These are phyloP conservation scores for Dacryopinax primogenitus DNA, from an alignment of 768 basidiomycete species.

Conservation along the genomic window DNA sequence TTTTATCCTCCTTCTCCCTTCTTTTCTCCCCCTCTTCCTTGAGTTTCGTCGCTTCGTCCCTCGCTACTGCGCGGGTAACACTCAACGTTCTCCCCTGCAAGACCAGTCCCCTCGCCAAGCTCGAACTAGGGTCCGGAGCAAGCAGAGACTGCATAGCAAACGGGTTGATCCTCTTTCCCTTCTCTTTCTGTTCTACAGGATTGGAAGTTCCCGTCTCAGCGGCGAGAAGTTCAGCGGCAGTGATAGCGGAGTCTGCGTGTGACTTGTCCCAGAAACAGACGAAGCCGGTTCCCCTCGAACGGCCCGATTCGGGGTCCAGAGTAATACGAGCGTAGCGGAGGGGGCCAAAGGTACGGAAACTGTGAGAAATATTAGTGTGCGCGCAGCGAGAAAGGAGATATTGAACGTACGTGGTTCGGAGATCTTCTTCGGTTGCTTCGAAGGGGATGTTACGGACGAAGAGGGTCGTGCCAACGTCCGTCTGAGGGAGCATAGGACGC, in stretches of 20 bases:
- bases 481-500: slow-evolving; percentile 56
- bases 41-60: slow-evolving; percentile 75
- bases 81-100: slow-evolving; percentile 88
- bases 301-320: slow-evolving; percentile 64
- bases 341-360: slow-evolving; percentile 85
- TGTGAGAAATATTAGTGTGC: slow-evolving; percentile 24
- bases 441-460: slow-evolving; percentile 93
- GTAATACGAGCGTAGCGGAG: slow-evolving; percentile 88
- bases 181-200: slow-evolving; percentile 13
- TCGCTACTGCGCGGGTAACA: slow-evolving; percentile 76
- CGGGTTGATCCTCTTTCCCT: slow-evolving; percentile 42
- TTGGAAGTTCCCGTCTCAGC: slow-evolving; percentile 43
- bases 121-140: slow-evolving; percentile 84
- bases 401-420: slow-evolving; percentile 57
- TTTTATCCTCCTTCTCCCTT: slow-evolving; percentile 82
- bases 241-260: slow-evolving; percentile 73
- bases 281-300: slow-evolving; percentile 90
- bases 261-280: slow-evolving; percentile 93
- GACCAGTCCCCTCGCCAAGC: slow-evolving; percentile 67
- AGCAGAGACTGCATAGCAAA: slow-evolving; percentile 80
- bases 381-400: slow-evolving; percentile 8
- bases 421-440: slow-evolving; percentile 82
- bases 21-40: slow-evolving; percentile 77
- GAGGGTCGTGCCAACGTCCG: slow-evolving; percentile 79
- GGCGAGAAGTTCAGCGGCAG: slow-evolving; percentile 62